Evolutionary conservation across 768 basidiomycete genomes (phyloP), one percentile per base, ranked within the genome.

Genomic region (Mrakia gelida): DNA sequence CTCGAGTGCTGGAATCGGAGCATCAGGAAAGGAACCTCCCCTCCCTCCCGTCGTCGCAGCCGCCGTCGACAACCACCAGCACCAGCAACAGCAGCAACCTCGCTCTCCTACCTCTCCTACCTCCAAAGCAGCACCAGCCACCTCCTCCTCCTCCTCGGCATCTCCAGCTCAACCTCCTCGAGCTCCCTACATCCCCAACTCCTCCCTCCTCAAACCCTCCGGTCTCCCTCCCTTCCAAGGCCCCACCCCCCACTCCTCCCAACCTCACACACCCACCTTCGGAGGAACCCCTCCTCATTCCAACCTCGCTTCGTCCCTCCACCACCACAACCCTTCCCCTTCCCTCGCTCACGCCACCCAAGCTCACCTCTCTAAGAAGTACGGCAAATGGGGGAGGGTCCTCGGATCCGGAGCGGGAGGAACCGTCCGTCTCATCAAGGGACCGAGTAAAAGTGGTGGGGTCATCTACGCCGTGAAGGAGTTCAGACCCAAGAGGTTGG

Each of bases 331-430:
- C 80, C 81, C 63, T 38, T 75, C 52, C 3, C 78, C 78, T 23
- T 83, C 84, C n/a, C 78, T 84, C 32, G 83, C 83, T 56, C 83
- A 85, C 76, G 85, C 84, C 13, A 84, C 84, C 2, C 85, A 85
- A 73, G 85, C 84, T 16, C 95, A 97, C 84, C 87, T 99, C 77
- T 87, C 92, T n/a, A 98, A 98, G 87, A 98, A 98, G 87, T 99
- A 99, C 81, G 97, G 97, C 80, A 99, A 99, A 84, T 97, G 97
- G 93, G 97, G 96, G 56, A 90, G 93, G 73, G 90, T 97, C 26
- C 89, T 99, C 13, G 97, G 97, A 38, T 92, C 91, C 41, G 97
- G 97, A 41, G 97, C 96, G 9, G 97, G 97, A n/a, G 97, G 97
- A 34, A 99, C 97, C 0, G 97, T 99, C 65, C 89, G 97, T 41